Conservation (phyloP, 805 yeast species). For the Kuraishia capsulata region DNA sequence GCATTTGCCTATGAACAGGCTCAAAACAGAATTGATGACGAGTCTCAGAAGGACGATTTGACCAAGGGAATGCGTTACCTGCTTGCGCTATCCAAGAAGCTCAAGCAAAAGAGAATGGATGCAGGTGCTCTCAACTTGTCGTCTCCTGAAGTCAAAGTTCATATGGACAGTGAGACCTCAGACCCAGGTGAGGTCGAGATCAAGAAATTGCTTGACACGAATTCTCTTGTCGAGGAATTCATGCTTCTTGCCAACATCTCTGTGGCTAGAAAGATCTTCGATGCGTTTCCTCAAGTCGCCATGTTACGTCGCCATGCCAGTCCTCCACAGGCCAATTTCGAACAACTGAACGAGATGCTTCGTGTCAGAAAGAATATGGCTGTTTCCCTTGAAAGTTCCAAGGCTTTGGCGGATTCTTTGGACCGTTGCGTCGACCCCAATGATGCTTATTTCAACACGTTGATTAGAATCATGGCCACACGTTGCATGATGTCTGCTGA, state of each 20-base stretch:
- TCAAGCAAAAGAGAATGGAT: constrained; percentile 78
- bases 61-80: constrained; percentile 85
- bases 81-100: constrained; percentile 66
- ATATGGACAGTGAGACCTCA: constrained; percentile 93
- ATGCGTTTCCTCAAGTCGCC: constrained; percentile 94
- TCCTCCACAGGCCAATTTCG: constrained; percentile 95
- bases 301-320: constrained; percentile 96
- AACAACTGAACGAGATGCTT: constrained; percentile 79
- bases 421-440: constrained; percentile 77
- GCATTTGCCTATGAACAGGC: constrained; percentile 95
- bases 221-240: constrained; percentile 95
- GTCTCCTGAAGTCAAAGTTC: constrained; percentile 96
- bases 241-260: constrained; percentile 96
- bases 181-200: constrained; percentile 96
- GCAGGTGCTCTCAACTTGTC: constrained; percentile 97
- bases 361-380: constrained; percentile 69
- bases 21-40: constrained; percentile 83
- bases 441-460: constrained; percentile 88
- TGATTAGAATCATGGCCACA: constrained; percentile 93
- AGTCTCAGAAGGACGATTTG: constrained; percentile 64
- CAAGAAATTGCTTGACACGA: constrained; percentile 80
- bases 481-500: constrained; percentile 99
- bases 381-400: constrained; percentile 76
- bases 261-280: constrained; percentile 88
- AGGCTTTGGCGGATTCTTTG: constrained; percentile 85